A percentile compares a stretch with the other conserved stretches of the same genome.
Evolutionary conservation across 2,329 filamentous ascomycete species (phyloP).

Genomic region (Coniochaeta pulveracea): DNA sequence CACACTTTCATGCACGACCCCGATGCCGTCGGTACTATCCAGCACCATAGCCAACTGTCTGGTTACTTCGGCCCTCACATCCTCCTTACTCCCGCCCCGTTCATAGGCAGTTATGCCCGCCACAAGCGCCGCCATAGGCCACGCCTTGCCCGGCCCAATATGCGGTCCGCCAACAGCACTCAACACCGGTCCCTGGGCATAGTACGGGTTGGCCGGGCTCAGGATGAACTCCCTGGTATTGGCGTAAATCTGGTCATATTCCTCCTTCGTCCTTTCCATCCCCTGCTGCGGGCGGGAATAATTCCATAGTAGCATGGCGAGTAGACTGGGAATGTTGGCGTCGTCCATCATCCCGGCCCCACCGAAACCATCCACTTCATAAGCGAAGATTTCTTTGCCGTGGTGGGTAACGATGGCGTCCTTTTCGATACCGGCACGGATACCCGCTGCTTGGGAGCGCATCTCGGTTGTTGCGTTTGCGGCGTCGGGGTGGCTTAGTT

Average conservation of each 20-base stretch:
- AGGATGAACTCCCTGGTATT: conserved; percentile 74
- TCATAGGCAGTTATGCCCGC: conserved; percentile 35
- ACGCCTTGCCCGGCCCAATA: conserved; percentile 48
- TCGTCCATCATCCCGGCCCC: conserved; percentile 58
- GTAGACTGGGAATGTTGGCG: conserved; percentile 57
- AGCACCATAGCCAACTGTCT: conserved; percentile 25
- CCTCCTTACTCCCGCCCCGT: conserved; percentile 12
- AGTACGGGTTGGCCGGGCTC: conserved; percentile 69
- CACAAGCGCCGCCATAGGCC: conserved; percentile 46
- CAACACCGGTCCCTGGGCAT: conserved; percentile 52
- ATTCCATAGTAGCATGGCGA: conserved; percentile 53
- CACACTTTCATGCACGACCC: conserved; percentile 37
- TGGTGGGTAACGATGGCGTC: conserved; percentile 56
- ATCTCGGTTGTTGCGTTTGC: conserved; percentile 38
- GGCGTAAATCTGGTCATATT: conserved; percentile 56
- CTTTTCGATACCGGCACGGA: conserved; percentile 55
- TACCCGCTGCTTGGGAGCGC: conserved; percentile 45
- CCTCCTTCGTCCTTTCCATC: conserved; percentile 14
- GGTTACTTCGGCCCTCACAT: conserved; percentile 16
- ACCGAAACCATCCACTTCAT: conserved; percentile 67
- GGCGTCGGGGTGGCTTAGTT: conserved; percentile 21
- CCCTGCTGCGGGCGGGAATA: conserved; percentile 22
- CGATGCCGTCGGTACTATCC: conserved; percentile 26
- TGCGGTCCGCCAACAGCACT: conserved; percentile 60
- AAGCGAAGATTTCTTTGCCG: conserved; percentile 60